Base-by-base conservation (phyloP, 1,284 basidiomycete species). In the Schizopora paradoxa region DNA sequence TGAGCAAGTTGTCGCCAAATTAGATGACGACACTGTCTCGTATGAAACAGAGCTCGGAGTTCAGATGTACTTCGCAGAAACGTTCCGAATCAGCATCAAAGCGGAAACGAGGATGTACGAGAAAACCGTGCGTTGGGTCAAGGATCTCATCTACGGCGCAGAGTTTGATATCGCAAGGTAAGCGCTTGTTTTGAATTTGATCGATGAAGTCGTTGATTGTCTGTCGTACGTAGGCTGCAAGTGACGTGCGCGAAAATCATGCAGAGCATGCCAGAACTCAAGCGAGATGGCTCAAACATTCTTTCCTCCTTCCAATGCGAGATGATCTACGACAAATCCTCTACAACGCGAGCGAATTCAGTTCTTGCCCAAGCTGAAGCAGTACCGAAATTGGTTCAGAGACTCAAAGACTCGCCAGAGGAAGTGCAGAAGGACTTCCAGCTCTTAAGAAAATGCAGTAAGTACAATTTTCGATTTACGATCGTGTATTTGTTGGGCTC, bases 211-310 rank as follows among this genome's bases (percentile, higher is more conserved):
- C 40, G n/a, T 14, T 6, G 36, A 6, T 23, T 41, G 22, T 6
- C 41, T 51, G 26, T 18, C 27, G 31, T 8, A 35, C 22, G 18
- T 26, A 92, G 92, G 42, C 69, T 99, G 27, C 81, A 86, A 57
- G 83, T 99, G 33, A 84, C 82, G 33, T 73, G 91, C 32, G 90
- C 92, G 19, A 98, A 98, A 67, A 79, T 92, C 41, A 79, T 88
- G 33, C 95, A 98, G 63, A 84, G 84, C 21, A 71, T 99, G n/a
- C 96, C 96, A 0, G 85, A 93, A 58, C 74, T 91, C 60, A 99
- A 98, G 72, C 78, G 96, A 36, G 87, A 92, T 58, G 96, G 94
- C 1, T 79, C 72, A 58, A 83, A 78, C 18, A 86, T 99, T 8
- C 72, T 93, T 34, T 74, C 75, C 21, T 86, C 91, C 6, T 70